Conservation (phyloP, 352 stramenopile genomes). For the Globisporangium cederbergense region DNA sequence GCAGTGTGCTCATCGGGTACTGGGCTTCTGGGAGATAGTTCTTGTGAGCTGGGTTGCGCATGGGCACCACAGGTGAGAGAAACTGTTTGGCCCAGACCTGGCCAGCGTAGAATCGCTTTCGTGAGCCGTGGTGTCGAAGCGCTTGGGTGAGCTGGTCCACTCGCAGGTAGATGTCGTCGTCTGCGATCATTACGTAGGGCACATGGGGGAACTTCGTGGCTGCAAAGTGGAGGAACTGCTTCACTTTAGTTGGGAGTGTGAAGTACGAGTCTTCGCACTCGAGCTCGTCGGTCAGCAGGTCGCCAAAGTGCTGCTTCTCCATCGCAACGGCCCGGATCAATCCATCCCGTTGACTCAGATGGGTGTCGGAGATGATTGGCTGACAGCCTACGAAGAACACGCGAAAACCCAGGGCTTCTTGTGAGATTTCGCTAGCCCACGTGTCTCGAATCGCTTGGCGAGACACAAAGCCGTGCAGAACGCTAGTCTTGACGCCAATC, state of each 20-base stretch:
- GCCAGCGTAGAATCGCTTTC: constrained; percentile 23
- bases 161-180: constrained; percentile 56
- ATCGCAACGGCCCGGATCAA: constrained; percentile 17
- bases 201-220: constrained; percentile 5
- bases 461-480: constrained; percentile 26
- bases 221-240: constrained; percentile 33
- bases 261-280: constrained; percentile 40
- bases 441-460: constrained; percentile 41
- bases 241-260: constrained; percentile 31
- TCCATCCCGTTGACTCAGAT: constrained; percentile 6
- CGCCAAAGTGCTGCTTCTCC: constrained; percentile 31
- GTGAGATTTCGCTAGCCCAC: constrained; percentile 26
- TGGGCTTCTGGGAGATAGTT: constrained; percentile 31
- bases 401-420: constrained; percentile 10
- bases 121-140: constrained; percentile 12
- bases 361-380: constrained; percentile 3
- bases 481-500: constrained; percentile 48
- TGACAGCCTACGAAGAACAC: constrained; percentile 41
- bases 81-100: constrained; percentile 39
- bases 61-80: constrained; percentile 17
- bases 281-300: constrained; percentile 37
- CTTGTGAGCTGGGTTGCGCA: constrained; percentile 20
- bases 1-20: constrained; percentile 31
- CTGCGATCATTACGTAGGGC: constrained; percentile 51
- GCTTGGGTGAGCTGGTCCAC: constrained; percentile 23